Conservation (phyloP, 257 asterid species). For the Solanum boliviense region DNA sequence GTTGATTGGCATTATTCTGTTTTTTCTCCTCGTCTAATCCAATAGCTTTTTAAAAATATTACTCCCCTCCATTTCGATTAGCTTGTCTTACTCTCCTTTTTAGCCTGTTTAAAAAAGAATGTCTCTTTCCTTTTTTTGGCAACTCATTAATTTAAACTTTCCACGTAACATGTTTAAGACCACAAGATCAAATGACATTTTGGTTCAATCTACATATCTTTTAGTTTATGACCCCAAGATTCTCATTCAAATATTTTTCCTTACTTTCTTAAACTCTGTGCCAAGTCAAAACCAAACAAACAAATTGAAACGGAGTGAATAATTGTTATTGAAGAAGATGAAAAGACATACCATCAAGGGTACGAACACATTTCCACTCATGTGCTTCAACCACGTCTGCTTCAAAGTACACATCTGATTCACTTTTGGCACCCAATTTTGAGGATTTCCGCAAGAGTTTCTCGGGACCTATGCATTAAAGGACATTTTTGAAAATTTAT, state of each 20-base stretch:
- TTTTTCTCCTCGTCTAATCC: not conserved
- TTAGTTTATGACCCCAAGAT: not conserved
- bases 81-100: not conserved
- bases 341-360: slow-evolving; percentile 57
- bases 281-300: not conserved
- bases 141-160: not conserved
- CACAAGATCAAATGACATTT: not conserved
- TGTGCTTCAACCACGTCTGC: slow-evolving; percentile 74
- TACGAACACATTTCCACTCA: slow-evolving; percentile 94
- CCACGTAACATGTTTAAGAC: not conserved
- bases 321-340: not conserved
- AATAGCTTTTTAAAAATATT: not conserved
- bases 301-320: not conserved
- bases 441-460: slow-evolving; percentile 75
- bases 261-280: not conserved
- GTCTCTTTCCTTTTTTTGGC: not conserved
- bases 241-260: not conserved
- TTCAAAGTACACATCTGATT: slow-evolving; percentile 41
- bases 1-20: not conserved
- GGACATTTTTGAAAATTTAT: not conserved
- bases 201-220: not conserved
- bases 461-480: slow-evolving; percentile 67
- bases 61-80: not conserved
- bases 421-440: slow-evolving; percentile 25
- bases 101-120: not conserved